Base-by-base conservation (phyloP, 148 eudicot genomes). In the Rhododendron kiyosumense region DNA sequence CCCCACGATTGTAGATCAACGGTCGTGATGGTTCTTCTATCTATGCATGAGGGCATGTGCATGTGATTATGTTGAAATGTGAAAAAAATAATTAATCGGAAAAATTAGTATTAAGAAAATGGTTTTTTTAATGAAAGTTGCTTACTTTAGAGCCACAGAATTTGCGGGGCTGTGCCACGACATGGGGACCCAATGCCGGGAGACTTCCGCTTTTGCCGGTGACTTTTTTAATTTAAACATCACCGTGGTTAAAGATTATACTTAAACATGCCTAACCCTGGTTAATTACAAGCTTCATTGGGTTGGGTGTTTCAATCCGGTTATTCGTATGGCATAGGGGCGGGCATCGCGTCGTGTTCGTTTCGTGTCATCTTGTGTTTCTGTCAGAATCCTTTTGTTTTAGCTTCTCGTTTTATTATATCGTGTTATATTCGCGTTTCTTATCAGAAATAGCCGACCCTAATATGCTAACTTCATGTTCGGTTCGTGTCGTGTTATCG, bases 131-230 rank as follows among this genome's bases (percentile, higher is more conserved):
- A n/a, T 13, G 57, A 54, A n/a, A 65, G 86, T 32, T 75, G 34
- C 26, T 38, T 36, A 75, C 82, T 85, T 57, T 75, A 61, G 73
- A 83, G 67, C 85, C 85, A 85, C 82, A 82, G 85, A 59, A 30
- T 26, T 51, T 83, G 87, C 87, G 85, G 87, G 86, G 34, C 82
- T 78, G 87, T 82, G 85, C 80, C 79, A 65, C 85, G 89, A 88
- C 89, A 82, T 43, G 14, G 87, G 89, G 89, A 54, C 87, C 87
- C 89, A 77, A 32, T 69, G 87, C 87, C 83, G 83, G 87, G 52
- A 48, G 69, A 81, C 86, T 81, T 82, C 89, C 89, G 87, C 87
- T 77, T 88, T 85, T 88, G 87, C 89, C 84, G 85, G 87, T 52
- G 61, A 85, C 80, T 41, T 76, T 85, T 41, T 76, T 85, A 43